These are phyloP conservation scores for Pyricularia sp. DNA, from an alignment of 2,329 filamentous ascomycete species.

Conservation along the genomic window DNA sequence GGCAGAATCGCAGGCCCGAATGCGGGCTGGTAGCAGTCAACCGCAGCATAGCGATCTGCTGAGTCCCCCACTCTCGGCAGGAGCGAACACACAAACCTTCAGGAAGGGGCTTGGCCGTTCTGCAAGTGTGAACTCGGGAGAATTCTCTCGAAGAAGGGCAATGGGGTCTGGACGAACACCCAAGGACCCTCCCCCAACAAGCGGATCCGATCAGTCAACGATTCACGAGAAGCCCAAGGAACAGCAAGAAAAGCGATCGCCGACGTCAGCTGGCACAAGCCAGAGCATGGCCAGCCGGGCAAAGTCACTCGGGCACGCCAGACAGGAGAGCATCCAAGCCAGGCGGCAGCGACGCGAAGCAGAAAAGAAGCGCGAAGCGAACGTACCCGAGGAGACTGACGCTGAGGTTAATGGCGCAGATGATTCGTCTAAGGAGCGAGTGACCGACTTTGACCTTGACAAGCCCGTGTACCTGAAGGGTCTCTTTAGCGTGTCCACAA, in stretches of 20 bases:
- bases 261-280: constrained; percentile 20
- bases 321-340: constrained; percentile 86
- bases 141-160: constrained; percentile 57
- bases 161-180: constrained; percentile 30
- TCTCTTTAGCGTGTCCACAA: constrained; percentile 93
- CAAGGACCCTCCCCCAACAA: constrained; percentile 63
- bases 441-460: constrained; percentile 66
- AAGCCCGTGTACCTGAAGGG: constrained; percentile 96
- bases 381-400: constrained; percentile 87
- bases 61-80: constrained; percentile 59
- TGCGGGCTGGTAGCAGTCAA: constrained; percentile 51
- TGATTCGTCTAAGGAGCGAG: constrained; percentile 49
- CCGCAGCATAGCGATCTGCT: constrained; percentile 71
- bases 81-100: constrained; percentile 43
- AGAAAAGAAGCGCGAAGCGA: constrained; percentile 50
- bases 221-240: constrained; percentile 36
- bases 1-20: constrained; percentile 24
- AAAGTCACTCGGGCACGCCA: constrained; percentile 81
- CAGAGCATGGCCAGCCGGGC: constrained; percentile 61
- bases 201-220: constrained; percentile 69
- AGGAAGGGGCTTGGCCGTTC: constrained; percentile 72
- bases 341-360: constrained; percentile 56
- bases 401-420: constrained; percentile 56
- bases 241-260: constrained; percentile 36
- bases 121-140: constrained; percentile 84